Percentiles rank a stretch among this genome's conserved stretches.
These are phyloP conservation scores for Senna siamea DNA, from an alignment of 306 rosid species.

Conservation along the genomic window DNA sequence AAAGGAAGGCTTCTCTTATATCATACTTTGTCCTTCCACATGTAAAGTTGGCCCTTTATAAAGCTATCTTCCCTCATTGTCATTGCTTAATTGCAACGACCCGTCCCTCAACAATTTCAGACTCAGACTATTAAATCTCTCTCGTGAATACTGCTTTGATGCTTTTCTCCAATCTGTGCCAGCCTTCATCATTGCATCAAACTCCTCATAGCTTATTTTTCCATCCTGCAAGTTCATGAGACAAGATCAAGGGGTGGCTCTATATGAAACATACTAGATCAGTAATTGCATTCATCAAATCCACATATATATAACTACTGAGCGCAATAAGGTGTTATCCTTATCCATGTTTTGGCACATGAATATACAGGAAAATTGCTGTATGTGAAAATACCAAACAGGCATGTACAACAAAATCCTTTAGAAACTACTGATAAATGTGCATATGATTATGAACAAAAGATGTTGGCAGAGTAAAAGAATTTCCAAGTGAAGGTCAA, in stretches of 20 bases:
- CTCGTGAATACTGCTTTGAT: constrained; percentile 94
- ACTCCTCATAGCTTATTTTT: constrained; percentile 85
- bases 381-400: background rate
- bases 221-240: constrained; percentile 71
- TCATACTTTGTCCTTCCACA: constrained; percentile 39
- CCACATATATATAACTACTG: background rate
- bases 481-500: background rate
- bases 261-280: constrained; percentile 12
- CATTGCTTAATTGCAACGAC: constrained; percentile 56
- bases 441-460: background rate
- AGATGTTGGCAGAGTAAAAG: background rate
- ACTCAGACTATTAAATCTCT: constrained; percentile 83
- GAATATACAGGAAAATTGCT: background rate
- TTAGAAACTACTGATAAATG: background rate
- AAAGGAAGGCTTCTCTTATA: constrained; percentile 27
- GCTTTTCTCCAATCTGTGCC: constrained; percentile 99
- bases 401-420: background rate
- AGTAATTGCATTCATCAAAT: background rate
- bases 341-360: background rate
- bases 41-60: constrained; percentile 26
- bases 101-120: constrained; percentile 74
- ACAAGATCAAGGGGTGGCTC: constrained; percentile 27
- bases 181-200: constrained; percentile 91
- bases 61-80: constrained; percentile 42
- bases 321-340: background rate